Percentiles rank a stretch among this genome's conserved stretches.
These are phyloP conservation scores for Dovyalis caffra DNA, from an alignment of 345 rosid species.

Conservation along the genomic window DNA sequence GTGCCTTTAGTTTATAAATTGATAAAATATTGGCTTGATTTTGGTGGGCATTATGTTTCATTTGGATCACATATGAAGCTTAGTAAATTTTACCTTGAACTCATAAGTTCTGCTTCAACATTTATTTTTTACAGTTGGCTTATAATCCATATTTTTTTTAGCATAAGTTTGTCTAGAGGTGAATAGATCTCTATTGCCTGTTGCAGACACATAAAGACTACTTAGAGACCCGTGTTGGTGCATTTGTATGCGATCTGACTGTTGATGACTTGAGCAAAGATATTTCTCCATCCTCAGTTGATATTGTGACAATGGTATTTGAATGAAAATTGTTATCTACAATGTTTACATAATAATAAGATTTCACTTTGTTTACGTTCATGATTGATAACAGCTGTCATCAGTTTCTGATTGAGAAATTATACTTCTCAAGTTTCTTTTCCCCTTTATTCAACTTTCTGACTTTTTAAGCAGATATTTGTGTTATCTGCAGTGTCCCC, in stretches of 20 bases:
- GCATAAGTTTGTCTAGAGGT: not conserved
- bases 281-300: constrained; percentile 73
- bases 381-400: not conserved
- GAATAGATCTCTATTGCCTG: constrained; percentile 11
- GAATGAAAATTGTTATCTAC: constrained; percentile 11
- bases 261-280: constrained; percentile 65
- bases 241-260: constrained; percentile 82
- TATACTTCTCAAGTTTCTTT: constrained; percentile 9
- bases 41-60: not conserved
- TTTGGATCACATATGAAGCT: not conserved
- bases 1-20: not conserved
- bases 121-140: not conserved
- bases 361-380: not conserved
- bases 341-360: not conserved
- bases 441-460: constrained; percentile 28
- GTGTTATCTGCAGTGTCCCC: constrained; percentile 92
- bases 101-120: not conserved
- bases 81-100: not conserved
- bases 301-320: constrained; percentile 90
- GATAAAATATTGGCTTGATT: not conserved
- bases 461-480: constrained; percentile 82
- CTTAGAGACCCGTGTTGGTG: constrained; percentile 49
- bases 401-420: not conserved
- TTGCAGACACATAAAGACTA: constrained; percentile 82
- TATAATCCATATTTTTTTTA: constrained; percentile 7